Conservation (phyloP, 345 rosid genomes). For the Moricandia arvensis region DNA sequence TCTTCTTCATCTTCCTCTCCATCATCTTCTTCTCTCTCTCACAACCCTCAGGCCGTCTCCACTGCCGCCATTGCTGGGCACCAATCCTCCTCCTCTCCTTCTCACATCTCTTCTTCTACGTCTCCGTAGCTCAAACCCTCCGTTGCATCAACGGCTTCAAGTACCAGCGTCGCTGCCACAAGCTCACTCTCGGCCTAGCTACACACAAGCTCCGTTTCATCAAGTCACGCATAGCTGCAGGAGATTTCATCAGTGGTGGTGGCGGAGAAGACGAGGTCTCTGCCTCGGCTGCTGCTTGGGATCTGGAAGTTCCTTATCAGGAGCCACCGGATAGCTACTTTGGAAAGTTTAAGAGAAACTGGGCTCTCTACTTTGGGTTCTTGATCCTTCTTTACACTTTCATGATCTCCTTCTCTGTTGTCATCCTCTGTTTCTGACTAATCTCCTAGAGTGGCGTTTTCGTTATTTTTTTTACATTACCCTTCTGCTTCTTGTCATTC, state of each 20-base stretch:
- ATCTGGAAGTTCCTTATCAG: slow-evolving; percentile 92
- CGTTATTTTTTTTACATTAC: neutral
- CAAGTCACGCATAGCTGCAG: slow-evolving; percentile 50
- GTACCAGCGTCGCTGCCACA: slow-evolving; percentile 97
- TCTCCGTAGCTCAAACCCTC: slow-evolving; percentile 86
- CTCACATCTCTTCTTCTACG: slow-evolving; percentile 89
- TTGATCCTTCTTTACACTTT: slow-evolving; percentile 73
- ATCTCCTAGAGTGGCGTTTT: slow-evolving; percentile 1
- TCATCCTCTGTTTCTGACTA: slow-evolving; percentile 69
- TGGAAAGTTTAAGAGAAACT: slow-evolving; percentile 92
- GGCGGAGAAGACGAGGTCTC: slow-evolving; percentile 42
- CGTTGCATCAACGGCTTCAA: slow-evolving; percentile 95
- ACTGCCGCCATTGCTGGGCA: slow-evolving; percentile 92
- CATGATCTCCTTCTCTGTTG: slow-evolving; percentile 82
- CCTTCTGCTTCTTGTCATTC: slow-evolving; percentile 9
- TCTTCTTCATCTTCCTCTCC: slow-evolving; percentile 87
- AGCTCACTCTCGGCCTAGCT: slow-evolving; percentile 89
- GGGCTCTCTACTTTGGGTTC: slow-evolving; percentile 95
- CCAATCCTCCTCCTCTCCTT: slow-evolving; percentile 75
- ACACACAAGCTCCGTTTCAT: slow-evolving; percentile 86
- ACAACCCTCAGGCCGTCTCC: slow-evolving; percentile 60
- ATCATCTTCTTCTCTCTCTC: slow-evolving; percentile 58
- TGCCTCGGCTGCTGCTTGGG: slow-evolving; percentile 41
- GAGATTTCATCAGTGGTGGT: slow-evolving; percentile 40
- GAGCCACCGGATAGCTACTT: slow-evolving; percentile 94